Base-by-base conservation (phyloP, 257 asterid species). In the Plantago major region DNA sequence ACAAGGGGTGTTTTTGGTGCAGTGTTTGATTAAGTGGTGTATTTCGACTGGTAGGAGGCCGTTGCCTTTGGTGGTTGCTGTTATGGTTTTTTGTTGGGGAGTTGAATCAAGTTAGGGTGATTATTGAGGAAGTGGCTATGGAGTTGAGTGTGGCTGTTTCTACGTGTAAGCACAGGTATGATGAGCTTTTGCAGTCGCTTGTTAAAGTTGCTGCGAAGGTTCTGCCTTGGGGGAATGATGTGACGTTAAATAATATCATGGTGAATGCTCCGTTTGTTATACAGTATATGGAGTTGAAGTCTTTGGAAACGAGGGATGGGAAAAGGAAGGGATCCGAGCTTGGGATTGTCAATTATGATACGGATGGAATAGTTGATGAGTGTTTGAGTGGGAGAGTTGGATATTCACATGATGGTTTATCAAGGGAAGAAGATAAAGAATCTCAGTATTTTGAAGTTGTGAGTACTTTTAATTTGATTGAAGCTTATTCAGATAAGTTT, bases 141-240 rank as follows among this genome's bases (percentile, higher is more conserved):
- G 85, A 84, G 54, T 65, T 92, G 68, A 73, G 67, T 30, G 93
- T 77, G 17, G 73, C 84, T 12, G 71, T 73, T 14, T 3, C 49
- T 11, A 91, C 97, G 2, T 88, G 95, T 69, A 80, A 71, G 66
- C 72, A 63, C 62, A 75, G 98, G 68, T 82, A 89, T 42, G 86
- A 74, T 71, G 97, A 92, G 44, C 75, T 92, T n/a, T 67, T 82
- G 15, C 80, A 77, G 66, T 80, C 68, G 63, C 95, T 92, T 42
- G 97, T 86, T 11, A 69, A 77, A 64, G 93, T 80, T 67, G 97
- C 86, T 67, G 98, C 89, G 0, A 76, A 51, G 65, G 80, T 55
- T 28, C 77, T 92, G 75, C 95, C 98, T 3, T 88, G 98, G 98
- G 98, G 97, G 3, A 78, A 86, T 45, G 89, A 86, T 65, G 82